A percentile compares a stretch with the other conserved stretches of the same genome.
Conservation (phyloP, 2,329 filamentous ascomycete species). For the Xylaria sp. region DNA sequence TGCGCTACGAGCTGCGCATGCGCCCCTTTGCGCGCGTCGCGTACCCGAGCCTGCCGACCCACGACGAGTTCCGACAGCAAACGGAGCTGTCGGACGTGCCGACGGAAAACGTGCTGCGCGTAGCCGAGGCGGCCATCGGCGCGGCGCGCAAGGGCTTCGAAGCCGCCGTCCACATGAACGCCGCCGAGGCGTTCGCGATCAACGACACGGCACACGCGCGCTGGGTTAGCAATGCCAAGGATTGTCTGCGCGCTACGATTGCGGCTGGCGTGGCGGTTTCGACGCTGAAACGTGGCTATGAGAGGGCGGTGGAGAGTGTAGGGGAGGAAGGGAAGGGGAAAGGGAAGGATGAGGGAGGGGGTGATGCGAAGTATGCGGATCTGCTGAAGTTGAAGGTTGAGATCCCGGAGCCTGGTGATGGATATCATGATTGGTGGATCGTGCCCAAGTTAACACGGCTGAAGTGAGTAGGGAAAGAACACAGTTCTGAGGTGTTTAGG, state of each 20-base stretch:
- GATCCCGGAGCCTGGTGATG: constrained; percentile 57
- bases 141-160: constrained; percentile 63
- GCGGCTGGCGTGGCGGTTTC: constrained; percentile 69
- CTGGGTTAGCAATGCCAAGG: constrained; percentile 66
- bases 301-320: constrained; percentile 33
- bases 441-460: constrained; percentile 55
- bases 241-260: constrained; percentile 72
- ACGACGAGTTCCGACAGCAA: constrained; percentile 62
- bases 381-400: constrained; percentile 50
- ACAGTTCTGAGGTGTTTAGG: neutral
- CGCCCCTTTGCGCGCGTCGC: constrained; percentile 76
- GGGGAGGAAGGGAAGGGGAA: constrained; percentile 11
- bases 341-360: constrained; percentile 19
- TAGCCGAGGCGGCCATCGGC: constrained; percentile 53
- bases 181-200: constrained; percentile 59
- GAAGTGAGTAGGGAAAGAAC: neutral
- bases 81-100: constrained; percentile 48
- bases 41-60: constrained; percentile 69
- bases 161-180: constrained; percentile 56
- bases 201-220: constrained; percentile 58
- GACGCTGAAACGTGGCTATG: constrained; percentile 62
- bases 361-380: constrained; percentile 9
- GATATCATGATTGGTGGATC: constrained; percentile 70
- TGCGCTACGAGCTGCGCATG: constrained; percentile 86
- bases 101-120: constrained; percentile 49